Evolutionary conservation across 2,329 filamentous ascomycete species (phyloP).

Genomic region (Paramyrothecium sp.): DNA sequence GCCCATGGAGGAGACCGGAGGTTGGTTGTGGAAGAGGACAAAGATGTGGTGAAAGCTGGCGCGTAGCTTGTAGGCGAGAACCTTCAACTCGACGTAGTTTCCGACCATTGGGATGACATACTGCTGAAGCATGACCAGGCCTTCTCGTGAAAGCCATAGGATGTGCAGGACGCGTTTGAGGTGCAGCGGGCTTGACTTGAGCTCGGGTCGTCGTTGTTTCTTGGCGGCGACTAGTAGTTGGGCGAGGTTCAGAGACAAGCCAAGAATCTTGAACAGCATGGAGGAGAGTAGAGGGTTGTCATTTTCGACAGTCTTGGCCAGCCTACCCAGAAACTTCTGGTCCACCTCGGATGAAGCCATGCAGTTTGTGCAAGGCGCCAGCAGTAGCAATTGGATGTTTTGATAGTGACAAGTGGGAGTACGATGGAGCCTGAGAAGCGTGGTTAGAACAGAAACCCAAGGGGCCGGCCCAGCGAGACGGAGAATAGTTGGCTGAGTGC

Average conservation of each 20-base stretch:
- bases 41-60: constrained; percentile 97
- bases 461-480: constrained; percentile 5
- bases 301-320: constrained; percentile 75
- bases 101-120: constrained; percentile 84
- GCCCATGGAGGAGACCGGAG: constrained; percentile 65
- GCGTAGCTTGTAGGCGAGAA: constrained; percentile 85
- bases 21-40: constrained; percentile 92
- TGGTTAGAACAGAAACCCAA: background rate
- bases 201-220: constrained; percentile 79
- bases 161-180: constrained; percentile 85
- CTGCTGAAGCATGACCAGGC: constrained; percentile 80
- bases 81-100: constrained; percentile 78
- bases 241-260: constrained; percentile 84
- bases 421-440: background rate
- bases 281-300: constrained; percentile 77
- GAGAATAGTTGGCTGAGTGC: constrained; percentile 7
- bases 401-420: background rate
- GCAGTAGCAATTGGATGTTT: too few relatives aligned
- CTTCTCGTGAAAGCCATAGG: constrained; percentile 92
- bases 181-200: constrained; percentile 73
- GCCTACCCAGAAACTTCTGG: constrained; percentile 90
- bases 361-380: constrained; percentile 13
- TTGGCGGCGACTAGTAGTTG: constrained; percentile 80
- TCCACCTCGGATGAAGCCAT: constrained; percentile 99
- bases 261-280: constrained; percentile 87